Evolutionary conservation across 371 early-diverging fungal genomes (phyloP), one percentile per base, ranked within the genome.

Genomic region (Sporodiniella umbellata): DNA sequence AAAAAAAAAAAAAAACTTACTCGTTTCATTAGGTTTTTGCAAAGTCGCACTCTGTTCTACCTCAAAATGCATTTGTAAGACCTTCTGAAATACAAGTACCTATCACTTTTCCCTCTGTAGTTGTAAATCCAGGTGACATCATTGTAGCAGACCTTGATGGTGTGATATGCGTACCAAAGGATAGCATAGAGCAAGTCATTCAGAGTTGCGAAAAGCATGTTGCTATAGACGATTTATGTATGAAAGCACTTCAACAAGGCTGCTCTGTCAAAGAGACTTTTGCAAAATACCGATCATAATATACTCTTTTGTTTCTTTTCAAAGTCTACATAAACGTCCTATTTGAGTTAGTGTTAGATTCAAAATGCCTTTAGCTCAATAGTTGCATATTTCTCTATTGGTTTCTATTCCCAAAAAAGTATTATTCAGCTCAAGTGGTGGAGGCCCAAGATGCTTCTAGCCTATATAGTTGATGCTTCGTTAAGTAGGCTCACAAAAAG

Each of bases 111-210:
- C 70, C 76, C 2, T 64, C 63, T 22, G 67, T 80, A 17, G 68
- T 78, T 5, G 74, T 87, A 17, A 58, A 71, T 22, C 75, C 87
- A 3, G 85, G 85, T 24, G 93, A 93, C 51, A 72, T 88, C 42
- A 80, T 93, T 48, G 80, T 90, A 4, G 93, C 82, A 2, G 93
- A 93, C 70, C 51, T 81, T 12, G 86, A 93, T 59, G 93, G 93
- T 0, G 84, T 86, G 1, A 86, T 89, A 19, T 73, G 84, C 44
- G 67, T 90, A 2, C 90, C 90, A 6, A 51, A 49, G 22, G 70
- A 78, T 8, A 26, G 70, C 30, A 67, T 86, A 10, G 68, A 72
- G 8, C 58, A 78, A 23, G 86, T 91, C 2, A 75, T 82, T 33
- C 54, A 48, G 3, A 71, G 71, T 26, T 85, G 86, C 33, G 65